Conservation (phyloP, 2,329 filamentous ascomycete species). For the Tolypocladium sp. region DNA sequence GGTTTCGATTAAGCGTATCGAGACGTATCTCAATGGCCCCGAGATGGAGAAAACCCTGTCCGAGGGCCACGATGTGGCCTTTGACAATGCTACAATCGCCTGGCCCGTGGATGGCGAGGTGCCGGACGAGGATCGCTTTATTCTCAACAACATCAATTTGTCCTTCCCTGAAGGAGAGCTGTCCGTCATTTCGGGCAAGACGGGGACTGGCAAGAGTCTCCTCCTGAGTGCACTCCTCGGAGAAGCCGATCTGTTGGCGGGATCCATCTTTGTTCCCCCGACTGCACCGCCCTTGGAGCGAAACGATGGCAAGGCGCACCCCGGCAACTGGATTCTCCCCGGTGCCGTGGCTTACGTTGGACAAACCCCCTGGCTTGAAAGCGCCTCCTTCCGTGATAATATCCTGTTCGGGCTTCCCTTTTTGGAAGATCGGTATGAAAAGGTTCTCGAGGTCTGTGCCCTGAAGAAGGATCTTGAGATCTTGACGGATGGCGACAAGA, state of each 20-base stretch:
- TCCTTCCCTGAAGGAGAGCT: constrained; percentile 60
- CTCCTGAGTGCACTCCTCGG: constrained; percentile 66
- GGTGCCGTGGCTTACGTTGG: constrained; percentile 65
- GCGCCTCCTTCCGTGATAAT: constrained; percentile 69
- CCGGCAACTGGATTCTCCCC: constrained; percentile 59
- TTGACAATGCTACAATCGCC: constrained; percentile 59
- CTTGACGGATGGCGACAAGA: constrained; percentile 66
- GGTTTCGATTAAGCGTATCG: constrained; percentile 64
- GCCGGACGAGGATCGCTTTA: constrained; percentile 50
- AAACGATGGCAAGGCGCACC: constrained; percentile 53
- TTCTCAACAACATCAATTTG: constrained; percentile 54
- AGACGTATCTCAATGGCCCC: constrained; percentile 58
- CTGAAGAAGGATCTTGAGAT: constrained; percentile 68
- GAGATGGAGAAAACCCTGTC: constrained; percentile 50
- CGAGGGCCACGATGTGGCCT: constrained; percentile 50
- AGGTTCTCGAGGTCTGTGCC: constrained; percentile 64
- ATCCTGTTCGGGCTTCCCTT: constrained; percentile 68
- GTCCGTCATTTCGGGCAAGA: constrained; percentile 68
- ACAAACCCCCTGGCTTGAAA: constrained; percentile 81
- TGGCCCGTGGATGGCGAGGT: constrained; percentile 62
- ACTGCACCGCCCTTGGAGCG: constrained; percentile 43
- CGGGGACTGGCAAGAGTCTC: constrained; percentile 69
- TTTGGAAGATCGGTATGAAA: constrained; percentile 58
- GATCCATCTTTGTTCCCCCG: constrained; percentile 46
- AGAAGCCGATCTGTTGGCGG: constrained; percentile 60